Conservation (phyloP, 2,329 filamentous ascomycete genomes). For the Colletotrichum cuscutae region DNA sequence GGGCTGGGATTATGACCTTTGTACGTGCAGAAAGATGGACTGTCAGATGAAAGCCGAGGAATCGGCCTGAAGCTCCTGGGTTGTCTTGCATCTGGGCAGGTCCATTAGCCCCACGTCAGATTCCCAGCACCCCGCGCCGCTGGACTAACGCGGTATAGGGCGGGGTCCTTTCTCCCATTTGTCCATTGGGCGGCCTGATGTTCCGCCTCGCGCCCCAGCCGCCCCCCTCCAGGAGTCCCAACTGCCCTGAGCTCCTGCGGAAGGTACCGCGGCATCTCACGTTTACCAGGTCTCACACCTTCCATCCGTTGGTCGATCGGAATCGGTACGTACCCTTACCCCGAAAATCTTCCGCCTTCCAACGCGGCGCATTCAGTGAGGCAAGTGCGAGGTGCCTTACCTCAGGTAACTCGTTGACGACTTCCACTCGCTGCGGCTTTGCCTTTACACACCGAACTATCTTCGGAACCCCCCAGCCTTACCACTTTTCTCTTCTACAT, state of each 20-base stretch:
- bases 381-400: slow-evolving; percentile 12
- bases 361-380: slow-evolving; percentile 23
- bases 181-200: slow-evolving; percentile 16
- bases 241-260: slow-evolving; percentile 15
- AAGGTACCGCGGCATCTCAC: slow-evolving; percentile 15
- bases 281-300: not conserved
- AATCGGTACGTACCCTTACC: slow-evolving; percentile 29
- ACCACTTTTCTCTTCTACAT: not conserved
- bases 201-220: slow-evolving; percentile 8
- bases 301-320: not conserved
- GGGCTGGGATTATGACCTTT: slow-evolving; percentile 30
- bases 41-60: slow-evolving; percentile 35
- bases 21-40: slow-evolving; percentile 30
- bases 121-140: slow-evolving; percentile 31
- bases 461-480: not conserved
- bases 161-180: slow-evolving; percentile 26
- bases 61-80: slow-evolving; percentile 29
- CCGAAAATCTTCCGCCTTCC: slow-evolving; percentile 34
- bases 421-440: slow-evolving; percentile 10
- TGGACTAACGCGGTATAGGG: slow-evolving; percentile 8
- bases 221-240: not conserved
- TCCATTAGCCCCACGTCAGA: slow-evolving; percentile 32
- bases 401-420: slow-evolving; percentile 6
- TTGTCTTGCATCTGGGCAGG: slow-evolving; percentile 33
- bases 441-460: not conserved